Evolutionary conservation across 2,329 filamentous ascomycete genomes (phyloP).

Genomic region (Alternaria consortialis): DNA sequence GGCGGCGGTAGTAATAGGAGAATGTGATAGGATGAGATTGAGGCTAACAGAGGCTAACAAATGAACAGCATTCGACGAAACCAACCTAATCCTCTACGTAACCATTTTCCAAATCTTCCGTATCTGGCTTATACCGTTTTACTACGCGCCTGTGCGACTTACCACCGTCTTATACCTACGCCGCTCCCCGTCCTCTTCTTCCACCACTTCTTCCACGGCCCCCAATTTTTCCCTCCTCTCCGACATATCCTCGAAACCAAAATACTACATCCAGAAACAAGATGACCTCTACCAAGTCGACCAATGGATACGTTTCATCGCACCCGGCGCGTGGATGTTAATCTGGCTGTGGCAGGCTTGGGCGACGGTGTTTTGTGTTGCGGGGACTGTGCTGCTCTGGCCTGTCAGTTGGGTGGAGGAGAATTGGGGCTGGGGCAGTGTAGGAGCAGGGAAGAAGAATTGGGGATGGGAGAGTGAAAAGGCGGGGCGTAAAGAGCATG

Average conservation of each 20-base stretch:
- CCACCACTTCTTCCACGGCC: neutral
- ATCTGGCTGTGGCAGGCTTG: constrained; percentile 71
- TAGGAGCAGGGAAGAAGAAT: neutral
- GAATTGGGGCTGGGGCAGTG: constrained; percentile 22
- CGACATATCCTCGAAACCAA: constrained; percentile 32
- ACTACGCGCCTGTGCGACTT: constrained; percentile 72
- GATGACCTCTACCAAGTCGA: constrained; percentile 83
- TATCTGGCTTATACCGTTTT: constrained; percentile 80
- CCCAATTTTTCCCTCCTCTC: neutral
- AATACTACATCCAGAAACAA: constrained; percentile 78
- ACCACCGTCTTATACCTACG: constrained; percentile 72
- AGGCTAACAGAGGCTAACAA: neutral
- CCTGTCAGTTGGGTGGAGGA: constrained; percentile 54
- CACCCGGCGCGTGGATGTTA: constrained; percentile 65
- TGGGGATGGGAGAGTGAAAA: constrained; percentile 14
- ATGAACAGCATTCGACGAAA: constrained; percentile 70
- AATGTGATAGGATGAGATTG: too few relatives aligned
- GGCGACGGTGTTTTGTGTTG: constrained; percentile 70
- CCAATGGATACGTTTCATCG: constrained; percentile 77
- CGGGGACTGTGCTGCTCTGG: constrained; percentile 63
- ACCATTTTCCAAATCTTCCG: constrained; percentile 78
- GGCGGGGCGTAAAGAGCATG: constrained; percentile 1
- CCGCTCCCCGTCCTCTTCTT: neutral
- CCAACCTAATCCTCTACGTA: constrained; percentile 74
- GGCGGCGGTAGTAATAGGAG: too few relatives aligned